Percentiles rank a stretch among this genome's conserved stretches.
phyloP scores from a whole-genome alignment of 1,284 basidiomycete species.

The Ustilago xerochloae region DNA sequence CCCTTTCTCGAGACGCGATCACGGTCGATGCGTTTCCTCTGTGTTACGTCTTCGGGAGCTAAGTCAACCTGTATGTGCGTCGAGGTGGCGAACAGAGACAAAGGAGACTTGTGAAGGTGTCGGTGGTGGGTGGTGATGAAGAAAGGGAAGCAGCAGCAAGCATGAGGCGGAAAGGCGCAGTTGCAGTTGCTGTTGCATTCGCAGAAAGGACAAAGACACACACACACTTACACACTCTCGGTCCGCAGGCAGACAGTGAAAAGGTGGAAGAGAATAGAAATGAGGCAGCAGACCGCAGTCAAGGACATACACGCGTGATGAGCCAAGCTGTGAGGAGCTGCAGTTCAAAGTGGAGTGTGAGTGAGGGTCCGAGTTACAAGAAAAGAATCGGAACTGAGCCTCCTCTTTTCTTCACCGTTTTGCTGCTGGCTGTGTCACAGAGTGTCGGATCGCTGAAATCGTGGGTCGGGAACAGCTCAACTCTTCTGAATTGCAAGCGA shows the following conservation, averaged over 20 bases:
- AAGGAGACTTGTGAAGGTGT: neutral
- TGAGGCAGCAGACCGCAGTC: neutral
- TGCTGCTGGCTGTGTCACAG: no score
- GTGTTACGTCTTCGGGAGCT: neutral
- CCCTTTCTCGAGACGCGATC: neutral
- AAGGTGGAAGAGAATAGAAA: neutral
- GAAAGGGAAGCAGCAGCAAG: constrained; percentile 4
- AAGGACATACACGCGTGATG: constrained; percentile 6
- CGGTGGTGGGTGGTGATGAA: constrained; percentile 10
- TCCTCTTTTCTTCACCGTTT: neutral
- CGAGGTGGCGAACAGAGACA: neutral
- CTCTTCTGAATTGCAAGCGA: constrained; percentile 2
- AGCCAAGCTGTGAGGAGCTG: constrained; percentile 1
- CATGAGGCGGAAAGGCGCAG: neutral
- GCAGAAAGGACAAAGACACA: no score
- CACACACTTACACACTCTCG: no score
- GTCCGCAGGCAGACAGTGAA: neutral
- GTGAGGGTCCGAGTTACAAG: neutral
- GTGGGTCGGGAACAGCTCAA: neutral
- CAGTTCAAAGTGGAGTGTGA: constrained; percentile 4
- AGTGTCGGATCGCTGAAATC: neutral
- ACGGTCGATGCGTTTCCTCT: neutral
- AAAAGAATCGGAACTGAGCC: neutral
- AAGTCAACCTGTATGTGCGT: neutral
- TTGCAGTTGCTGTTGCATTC: no score